phyloP scores from a whole-genome alignment of 768 basidiomycete genomes.

The Hirschioporus abietinus region DNA sequence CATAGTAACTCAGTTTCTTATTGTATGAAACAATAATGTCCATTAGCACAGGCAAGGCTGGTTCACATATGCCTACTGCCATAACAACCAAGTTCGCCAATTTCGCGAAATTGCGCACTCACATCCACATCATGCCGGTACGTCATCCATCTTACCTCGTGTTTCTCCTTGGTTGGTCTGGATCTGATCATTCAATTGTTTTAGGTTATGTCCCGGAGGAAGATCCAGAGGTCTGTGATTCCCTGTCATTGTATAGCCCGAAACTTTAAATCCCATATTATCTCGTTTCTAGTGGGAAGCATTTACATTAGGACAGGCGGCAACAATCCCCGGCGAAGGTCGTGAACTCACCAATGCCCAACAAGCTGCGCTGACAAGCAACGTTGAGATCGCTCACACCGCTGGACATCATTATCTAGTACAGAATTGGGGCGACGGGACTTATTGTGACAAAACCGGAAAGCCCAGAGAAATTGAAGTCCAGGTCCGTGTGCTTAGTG shows the following conservation, averaged over 20 bases:
- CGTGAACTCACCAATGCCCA: conserved; percentile 65
- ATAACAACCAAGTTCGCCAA: conserved; percentile 92
- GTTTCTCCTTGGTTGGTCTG: conserved; percentile 21
- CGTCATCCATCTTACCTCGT: conserved; percentile 20
- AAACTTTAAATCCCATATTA: conserved; percentile 21
- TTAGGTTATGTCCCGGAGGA: conserved; percentile 68
- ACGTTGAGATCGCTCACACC: conserved; percentile 73
- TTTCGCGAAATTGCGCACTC: conserved; percentile 78
- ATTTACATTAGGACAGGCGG: conserved; percentile 73
- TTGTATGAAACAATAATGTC: conserved; percentile 20
- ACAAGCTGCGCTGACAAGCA: conserved; percentile 55
- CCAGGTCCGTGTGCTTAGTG: conserved; percentile 53
- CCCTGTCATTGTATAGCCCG: conserved; percentile 9
- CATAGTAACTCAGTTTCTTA: background rate
- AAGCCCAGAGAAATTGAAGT: conserved; percentile 88
- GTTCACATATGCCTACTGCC: conserved; percentile 98
- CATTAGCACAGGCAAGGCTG: conserved; percentile 78
- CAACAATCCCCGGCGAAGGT: conserved; percentile 50
- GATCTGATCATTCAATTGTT: conserved; percentile 11
- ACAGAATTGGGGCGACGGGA: conserved; percentile 89
- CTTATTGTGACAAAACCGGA: conserved; percentile 88
- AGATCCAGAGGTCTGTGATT: conserved; percentile 67
- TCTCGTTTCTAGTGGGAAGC: conserved; percentile 55
- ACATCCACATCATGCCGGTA: conserved; percentile 63
- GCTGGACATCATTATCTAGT: conserved; percentile 88